Percentiles rank a stretch among this genome's conserved stretches.
These are phyloP conservation scores for Ophiostoma ips DNA, from an alignment of 2,329 filamentous ascomycete species.

Conservation along the genomic window DNA sequence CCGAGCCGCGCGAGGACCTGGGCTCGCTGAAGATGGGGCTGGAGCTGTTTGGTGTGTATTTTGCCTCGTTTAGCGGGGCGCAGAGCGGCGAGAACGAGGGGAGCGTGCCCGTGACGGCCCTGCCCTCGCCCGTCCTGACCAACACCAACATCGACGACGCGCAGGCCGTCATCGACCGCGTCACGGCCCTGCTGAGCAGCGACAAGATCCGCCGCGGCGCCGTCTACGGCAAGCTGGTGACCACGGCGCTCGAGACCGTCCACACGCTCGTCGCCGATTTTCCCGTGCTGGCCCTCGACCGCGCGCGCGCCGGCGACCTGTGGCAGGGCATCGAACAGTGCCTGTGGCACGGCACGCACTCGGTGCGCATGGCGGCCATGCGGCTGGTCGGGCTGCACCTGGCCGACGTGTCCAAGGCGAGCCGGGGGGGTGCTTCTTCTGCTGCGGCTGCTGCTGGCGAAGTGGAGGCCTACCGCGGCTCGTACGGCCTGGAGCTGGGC, in stretches of 20 bases:
- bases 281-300: constrained; percentile 48
- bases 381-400: constrained; percentile 66
- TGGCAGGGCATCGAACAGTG: constrained; percentile 59
- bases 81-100: not conserved
- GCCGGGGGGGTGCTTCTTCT: constrained; percentile 17
- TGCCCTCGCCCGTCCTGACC: constrained; percentile 15
- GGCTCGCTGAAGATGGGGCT: constrained; percentile 50
- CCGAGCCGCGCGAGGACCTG: constrained; percentile 34
- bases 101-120: not conserved
- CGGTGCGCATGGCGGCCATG: constrained; percentile 65
- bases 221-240: constrained; percentile 40
- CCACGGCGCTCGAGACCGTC: constrained; percentile 57
- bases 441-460: not conserved
- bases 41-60: constrained; percentile 71
- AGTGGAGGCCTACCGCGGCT: constrained; percentile 29
- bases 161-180: constrained; percentile 42
- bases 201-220: constrained; percentile 42
- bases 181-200: constrained; percentile 38
- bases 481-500: constrained; percentile 54
- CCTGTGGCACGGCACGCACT: constrained; percentile 56
- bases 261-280: constrained; percentile 53
- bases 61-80: constrained; percentile 41
- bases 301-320: constrained; percentile 33
- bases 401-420: constrained; percentile 58
- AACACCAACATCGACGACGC: constrained; percentile 54